Base-by-base conservation (phyloP, 805 yeast species). In the Candida ipomoeae region DNA sequence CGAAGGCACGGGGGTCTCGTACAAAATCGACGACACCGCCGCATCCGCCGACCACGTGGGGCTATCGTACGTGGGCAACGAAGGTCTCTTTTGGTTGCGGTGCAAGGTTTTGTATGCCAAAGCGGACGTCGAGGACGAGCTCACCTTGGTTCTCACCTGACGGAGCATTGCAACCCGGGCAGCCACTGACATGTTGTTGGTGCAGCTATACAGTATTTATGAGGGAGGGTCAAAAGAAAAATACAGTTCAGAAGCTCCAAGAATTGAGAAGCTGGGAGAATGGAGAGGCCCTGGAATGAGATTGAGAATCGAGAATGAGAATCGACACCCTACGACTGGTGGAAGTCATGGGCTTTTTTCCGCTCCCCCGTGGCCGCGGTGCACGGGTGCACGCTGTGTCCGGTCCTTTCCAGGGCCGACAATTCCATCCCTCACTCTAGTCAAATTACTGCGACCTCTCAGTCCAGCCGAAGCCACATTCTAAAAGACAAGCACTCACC, bases 21-120 rank as follows among this genome's bases (percentile, higher is more conserved):
- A 92, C 56, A 94, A 76, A 59, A 94, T 94, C 11, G 97, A 89
- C 11, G 96, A 87, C 40, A 94, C 97, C 6, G 98, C 99, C 41
- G 96, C 87, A 58, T 88, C 87, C n/a, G 96, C 95, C 36, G 94
- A 85, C 96, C 97, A 89, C 62, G 81, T 81, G 55, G 98, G 97
- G 13, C 96, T 83, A 57, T 91, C 97, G 57, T 91, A 76, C 5
- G 95, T 89, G 46, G 98, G 99, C 60, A 92, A 78, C 34, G 96
- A 87, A 36, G 98, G 98, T 66, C 90, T 83, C 60, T 80, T 82
- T 61, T 83, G 85, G 69, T 89, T 87, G 60, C 95, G 84, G 69
- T 90, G 96, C 58, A 91, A 75, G 32, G 89, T 85, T 71, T 94
- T 94, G 74, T 94, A 94, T 7, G 97, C 96, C 66, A 94, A 74